phyloP scores from a whole-genome alignment of 2,329 filamentous ascomycete species.

The Epichloe sylvatica region DNA sequence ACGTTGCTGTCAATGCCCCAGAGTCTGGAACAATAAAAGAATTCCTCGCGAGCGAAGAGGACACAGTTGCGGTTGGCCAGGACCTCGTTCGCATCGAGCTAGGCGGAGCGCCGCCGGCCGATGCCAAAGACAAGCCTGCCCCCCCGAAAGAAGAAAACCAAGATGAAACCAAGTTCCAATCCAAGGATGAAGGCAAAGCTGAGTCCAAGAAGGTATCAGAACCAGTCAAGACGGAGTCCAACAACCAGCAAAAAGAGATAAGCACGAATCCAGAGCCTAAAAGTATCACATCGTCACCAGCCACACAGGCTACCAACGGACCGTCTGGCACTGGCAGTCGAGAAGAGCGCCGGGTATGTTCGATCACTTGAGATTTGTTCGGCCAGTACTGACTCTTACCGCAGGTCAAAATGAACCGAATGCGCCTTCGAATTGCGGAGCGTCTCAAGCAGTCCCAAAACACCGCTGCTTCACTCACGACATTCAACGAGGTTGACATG shows the following conservation, averaged over 20 bases:
- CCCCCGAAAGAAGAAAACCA: conserved; percentile 15
- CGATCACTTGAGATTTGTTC: neutral
- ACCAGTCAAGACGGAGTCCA: conserved; percentile 7
- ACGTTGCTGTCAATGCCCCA: conserved; percentile 90
- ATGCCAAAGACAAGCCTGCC: conserved; percentile 24
- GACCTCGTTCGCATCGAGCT: conserved; percentile 75
- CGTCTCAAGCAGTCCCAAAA: conserved; percentile 98
- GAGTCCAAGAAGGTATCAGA: neutral
- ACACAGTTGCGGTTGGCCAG: conserved; percentile 88
- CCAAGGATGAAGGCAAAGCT: neutral
- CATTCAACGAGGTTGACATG: conserved; percentile 99
- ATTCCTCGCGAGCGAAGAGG: conserved; percentile 81
- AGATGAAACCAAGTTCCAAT: conserved; percentile 6
- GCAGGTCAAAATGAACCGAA: conserved; percentile 98
- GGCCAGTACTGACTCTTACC: neutral
- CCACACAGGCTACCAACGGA: conserved; percentile 6
- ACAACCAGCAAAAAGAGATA: conserved; percentile 13
- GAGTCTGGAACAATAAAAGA: conserved; percentile 85
- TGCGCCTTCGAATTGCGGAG: conserved; percentile 94
- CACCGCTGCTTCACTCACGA: conserved; percentile 90
- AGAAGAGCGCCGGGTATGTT: conserved; percentile 72
- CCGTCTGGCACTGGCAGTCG: conserved; percentile 46
- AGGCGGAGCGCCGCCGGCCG: conserved; percentile 39
- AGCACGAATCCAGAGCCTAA: conserved; percentile 22
- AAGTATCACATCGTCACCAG: conserved; percentile 16